phyloP scores from a whole-genome alignment of 2,329 filamentous ascomycete species.

The Lasiodiplodia hormozganensis region DNA sequence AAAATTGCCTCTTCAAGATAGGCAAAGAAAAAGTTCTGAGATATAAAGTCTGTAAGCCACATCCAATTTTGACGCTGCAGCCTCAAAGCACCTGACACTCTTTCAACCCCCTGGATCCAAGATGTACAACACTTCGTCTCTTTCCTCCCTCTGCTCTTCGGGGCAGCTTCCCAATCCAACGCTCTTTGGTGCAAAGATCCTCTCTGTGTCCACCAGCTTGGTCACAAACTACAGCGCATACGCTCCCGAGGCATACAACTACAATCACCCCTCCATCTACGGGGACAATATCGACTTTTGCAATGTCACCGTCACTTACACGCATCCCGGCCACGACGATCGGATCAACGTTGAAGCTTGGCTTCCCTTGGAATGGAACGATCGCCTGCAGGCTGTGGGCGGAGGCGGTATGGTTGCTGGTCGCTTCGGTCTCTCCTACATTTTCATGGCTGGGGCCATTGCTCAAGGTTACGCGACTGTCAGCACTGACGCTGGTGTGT shows the following conservation, averaged over 20 bases:
- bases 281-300: slow-evolving; percentile 31
- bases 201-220: slow-evolving; percentile 31
- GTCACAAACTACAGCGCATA: slow-evolving; percentile 32
- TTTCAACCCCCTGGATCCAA: neutral
- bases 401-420: slow-evolving; percentile 42
- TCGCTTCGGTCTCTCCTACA: slow-evolving; percentile 34
- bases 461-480: slow-evolving; percentile 41
- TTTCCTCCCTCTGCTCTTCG: slow-evolving; percentile 29
- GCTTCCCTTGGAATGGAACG: slow-evolving; percentile 45
- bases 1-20: neutral
- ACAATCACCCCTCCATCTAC: slow-evolving; percentile 28
- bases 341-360: slow-evolving; percentile 34
- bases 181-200: slow-evolving; percentile 31
- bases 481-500: slow-evolving; percentile 43
- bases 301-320: slow-evolving; percentile 35
- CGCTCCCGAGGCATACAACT: slow-evolving; percentile 30
- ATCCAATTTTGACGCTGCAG: neutral
- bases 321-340: slow-evolving; percentile 33
- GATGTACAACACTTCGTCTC: slow-evolving; percentile 29
- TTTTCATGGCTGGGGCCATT: slow-evolving; percentile 38
- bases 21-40: neutral
- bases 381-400: slow-evolving; percentile 42
- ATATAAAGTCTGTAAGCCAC: neutral
- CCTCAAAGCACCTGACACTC: neutral
- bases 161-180: slow-evolving; percentile 23